Conservation (phyloP, 176 grass and related monocot genomes). For the Oryza australiensis region DNA sequence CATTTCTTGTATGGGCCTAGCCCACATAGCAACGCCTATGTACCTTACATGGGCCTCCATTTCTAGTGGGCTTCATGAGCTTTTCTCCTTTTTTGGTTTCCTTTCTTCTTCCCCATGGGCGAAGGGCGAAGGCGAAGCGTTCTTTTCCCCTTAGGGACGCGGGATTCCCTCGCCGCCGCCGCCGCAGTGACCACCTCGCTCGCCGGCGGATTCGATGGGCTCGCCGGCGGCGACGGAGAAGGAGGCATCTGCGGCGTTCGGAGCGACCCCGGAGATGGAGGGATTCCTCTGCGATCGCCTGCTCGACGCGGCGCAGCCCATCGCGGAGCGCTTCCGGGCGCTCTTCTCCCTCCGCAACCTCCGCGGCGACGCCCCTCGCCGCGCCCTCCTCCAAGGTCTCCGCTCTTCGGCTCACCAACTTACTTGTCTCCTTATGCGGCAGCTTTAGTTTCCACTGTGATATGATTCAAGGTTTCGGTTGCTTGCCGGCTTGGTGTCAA, state of each 20-base stretch:
- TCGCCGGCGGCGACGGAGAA: background rate
- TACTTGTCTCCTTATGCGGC: background rate
- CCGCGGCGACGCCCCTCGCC: conserved; percentile 65
- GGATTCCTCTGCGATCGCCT: conserved; percentile 69
- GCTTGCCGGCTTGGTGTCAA: background rate
- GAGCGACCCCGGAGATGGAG: conserved; percentile 63
- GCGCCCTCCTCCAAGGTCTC: conserved; percentile 64
- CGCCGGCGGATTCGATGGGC: background rate
- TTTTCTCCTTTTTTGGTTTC: background rate
- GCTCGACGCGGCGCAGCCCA: conserved; percentile 64
- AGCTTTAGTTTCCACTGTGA: background rate
- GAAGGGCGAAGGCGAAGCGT: background rate
- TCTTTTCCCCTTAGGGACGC: background rate
- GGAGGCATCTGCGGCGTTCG: conserved; percentile 32
- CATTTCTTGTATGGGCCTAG: too few species aligned
- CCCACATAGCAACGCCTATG: too few species aligned
- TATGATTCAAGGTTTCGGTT: background rate
- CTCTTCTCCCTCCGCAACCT: conserved; percentile 95
- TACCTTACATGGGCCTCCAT: too few species aligned
- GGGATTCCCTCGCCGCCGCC: background rate
- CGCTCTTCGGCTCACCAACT: background rate
- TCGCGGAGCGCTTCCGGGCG: conserved; percentile 79
- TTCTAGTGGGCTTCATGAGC: background rate
- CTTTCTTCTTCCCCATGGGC: too few species aligned
- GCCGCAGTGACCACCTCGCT: too few species aligned